phyloP scores from a whole-genome alignment of 352 stramenopile species.

The Phytopythium vexans region DNA sequence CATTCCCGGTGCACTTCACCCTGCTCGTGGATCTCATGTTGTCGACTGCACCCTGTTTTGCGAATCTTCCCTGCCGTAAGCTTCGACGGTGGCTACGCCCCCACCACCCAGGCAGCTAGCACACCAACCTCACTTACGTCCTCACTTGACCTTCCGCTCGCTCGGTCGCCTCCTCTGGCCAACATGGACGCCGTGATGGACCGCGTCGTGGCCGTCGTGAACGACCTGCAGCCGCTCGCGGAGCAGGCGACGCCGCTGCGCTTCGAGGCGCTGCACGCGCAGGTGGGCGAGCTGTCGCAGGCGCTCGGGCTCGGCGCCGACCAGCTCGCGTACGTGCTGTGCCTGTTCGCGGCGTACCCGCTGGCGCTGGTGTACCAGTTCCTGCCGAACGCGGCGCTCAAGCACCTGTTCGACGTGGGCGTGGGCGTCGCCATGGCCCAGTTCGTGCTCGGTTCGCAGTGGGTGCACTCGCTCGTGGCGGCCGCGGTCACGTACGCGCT shows the following conservation, averaged over 20 bases:
- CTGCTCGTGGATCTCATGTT: no score
- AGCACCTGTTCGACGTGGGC: constrained; percentile 92
- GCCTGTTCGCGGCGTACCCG: constrained; percentile 93
- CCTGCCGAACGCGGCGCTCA: constrained; percentile 78
- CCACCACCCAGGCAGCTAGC: no score
- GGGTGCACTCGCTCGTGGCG: constrained; percentile 94
- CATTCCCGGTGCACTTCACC: no score
- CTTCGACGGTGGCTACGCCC: no score
- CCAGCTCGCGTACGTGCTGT: constrained; percentile 84
- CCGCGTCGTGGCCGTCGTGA: constrained; percentile 33
- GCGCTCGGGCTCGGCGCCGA: constrained; percentile 44
- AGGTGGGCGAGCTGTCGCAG: constrained; percentile 38
- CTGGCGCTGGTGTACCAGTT: constrained; percentile 88
- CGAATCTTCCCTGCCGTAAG: no score
- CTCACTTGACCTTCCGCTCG: no score
- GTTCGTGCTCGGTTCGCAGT: constrained; percentile 91
- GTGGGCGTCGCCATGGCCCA: constrained; percentile 93
- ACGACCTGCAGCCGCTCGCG: constrained; percentile 36
- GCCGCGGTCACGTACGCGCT: constrained; percentile 89
- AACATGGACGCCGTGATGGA: constrained; percentile 16
- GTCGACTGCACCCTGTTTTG: no score
- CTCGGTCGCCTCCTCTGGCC: no score
- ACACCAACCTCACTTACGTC: no score
- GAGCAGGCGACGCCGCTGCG: constrained; percentile 53
- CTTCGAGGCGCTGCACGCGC: constrained; percentile 43